A percentile compares a stretch with the other conserved stretches of the same genome.
These are phyloP conservation scores for Boletus rex-veris DNA, from an alignment of 768 basidiomycete genomes.

Conservation along the genomic window DNA sequence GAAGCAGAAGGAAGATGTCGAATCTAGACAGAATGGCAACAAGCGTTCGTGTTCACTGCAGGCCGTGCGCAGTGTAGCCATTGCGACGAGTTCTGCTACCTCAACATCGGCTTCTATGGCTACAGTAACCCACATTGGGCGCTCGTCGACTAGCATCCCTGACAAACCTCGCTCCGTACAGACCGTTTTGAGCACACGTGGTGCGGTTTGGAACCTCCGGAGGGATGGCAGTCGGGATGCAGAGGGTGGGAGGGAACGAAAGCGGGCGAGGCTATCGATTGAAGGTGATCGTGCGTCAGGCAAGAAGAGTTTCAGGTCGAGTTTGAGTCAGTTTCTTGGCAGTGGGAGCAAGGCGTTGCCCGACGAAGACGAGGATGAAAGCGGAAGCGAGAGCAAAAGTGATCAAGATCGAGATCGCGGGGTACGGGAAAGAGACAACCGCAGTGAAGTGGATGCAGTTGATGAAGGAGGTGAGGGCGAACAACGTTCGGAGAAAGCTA, in stretches of 20 bases:
- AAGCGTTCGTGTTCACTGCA: not conserved
- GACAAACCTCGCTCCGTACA: slow-evolving; percentile 31
- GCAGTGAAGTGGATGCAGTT: slow-evolving; percentile 19
- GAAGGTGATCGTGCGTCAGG: slow-evolving; percentile 4
- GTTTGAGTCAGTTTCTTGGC: slow-evolving; percentile 53
- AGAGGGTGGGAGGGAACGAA: slow-evolving; percentile 29
- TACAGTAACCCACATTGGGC: not conserved
- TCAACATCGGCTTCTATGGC: not conserved
- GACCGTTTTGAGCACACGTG: slow-evolving; percentile 49
- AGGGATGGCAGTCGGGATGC: slow-evolving; percentile 10
- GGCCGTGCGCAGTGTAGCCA: not conserved
- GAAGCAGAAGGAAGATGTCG: not conserved
- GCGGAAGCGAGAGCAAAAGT: slow-evolving; percentile 8
- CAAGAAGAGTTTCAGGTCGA: slow-evolving; percentile 42
- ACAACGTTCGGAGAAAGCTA: not conserved
- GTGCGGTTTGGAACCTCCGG: slow-evolving; percentile 47
- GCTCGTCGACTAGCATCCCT: not conserved
- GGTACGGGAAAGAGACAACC: not conserved
- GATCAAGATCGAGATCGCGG: slow-evolving; percentile 6
- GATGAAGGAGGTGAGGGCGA: not conserved
- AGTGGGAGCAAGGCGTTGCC: slow-evolving; percentile 35
- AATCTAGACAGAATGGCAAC: not conserved
- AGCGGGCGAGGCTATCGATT: slow-evolving; percentile 32
- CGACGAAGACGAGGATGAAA: slow-evolving; percentile 15
- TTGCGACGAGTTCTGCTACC: not conserved